phyloP scores from a whole-genome alignment of 1,284 basidiomycete genomes.

The Golubevia pallescens region DNA sequence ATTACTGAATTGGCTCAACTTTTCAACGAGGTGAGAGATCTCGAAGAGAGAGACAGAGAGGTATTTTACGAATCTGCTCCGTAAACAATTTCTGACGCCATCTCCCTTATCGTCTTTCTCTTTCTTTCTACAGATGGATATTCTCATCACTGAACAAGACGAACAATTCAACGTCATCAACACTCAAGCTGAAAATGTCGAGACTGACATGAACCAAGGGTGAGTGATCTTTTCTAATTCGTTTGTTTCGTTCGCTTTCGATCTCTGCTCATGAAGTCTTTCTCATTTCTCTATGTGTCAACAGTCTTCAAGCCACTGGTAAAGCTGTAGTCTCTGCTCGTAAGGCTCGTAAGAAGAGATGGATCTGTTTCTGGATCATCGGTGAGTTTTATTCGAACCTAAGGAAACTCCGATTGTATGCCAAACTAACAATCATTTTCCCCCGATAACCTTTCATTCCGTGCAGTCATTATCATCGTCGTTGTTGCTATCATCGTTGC shows the following conservation, averaged over 20 bases:
- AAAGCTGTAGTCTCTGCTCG: constrained; percentile 77
- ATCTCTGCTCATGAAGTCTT: not conserved
- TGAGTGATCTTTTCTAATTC: constrained; percentile 9
- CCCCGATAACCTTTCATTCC: not conserved
- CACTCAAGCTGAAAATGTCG: constrained; percentile 46
- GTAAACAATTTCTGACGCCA: not conserved
- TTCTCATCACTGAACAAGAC: constrained; percentile 60
- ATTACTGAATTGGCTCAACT: constrained; percentile 85
- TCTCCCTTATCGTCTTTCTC: not conserved
- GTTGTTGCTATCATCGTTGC: not conserved
- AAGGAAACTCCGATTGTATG: not conserved
- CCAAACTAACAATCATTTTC: no score
- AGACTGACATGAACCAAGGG: constrained; percentile 51
- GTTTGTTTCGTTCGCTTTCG: not conserved
- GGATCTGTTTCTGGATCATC: constrained; percentile 31
- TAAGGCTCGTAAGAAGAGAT: constrained; percentile 76
- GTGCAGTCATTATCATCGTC: constrained; percentile 2
- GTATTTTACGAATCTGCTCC: not conserved
- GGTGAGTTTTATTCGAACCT: not conserved
- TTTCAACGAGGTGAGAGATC: constrained; percentile 82
- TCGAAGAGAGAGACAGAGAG: not conserved
- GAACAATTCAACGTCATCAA: constrained; percentile 58
- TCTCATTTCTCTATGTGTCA: not conserved
- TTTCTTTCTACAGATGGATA: constrained; percentile 31
- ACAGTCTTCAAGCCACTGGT: constrained; percentile 69